Percentiles rank a stretch among this genome's conserved stretches.
phyloP scores from a whole-genome alignment of 305 asterid genomes.

The Fraxinus baroniana region DNA sequence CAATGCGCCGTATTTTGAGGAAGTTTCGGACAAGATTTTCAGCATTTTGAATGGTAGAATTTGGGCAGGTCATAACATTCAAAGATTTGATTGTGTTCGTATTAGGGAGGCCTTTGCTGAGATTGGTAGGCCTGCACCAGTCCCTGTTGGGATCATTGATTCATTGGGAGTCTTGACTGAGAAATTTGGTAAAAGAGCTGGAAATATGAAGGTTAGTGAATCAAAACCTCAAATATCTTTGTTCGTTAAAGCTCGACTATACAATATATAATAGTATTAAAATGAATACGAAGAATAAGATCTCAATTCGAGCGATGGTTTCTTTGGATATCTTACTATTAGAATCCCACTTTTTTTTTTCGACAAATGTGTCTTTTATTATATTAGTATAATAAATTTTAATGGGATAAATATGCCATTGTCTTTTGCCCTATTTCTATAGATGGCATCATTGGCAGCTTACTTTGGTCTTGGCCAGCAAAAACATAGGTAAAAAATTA shows the following conservation, averaged over 20 bases:
- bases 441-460: slow-evolving; percentile 92
- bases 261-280: too few relatives aligned
- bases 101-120: slow-evolving; percentile 69
- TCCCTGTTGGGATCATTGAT: slow-evolving; percentile 69
- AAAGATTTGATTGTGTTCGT: slow-evolving; percentile 77
- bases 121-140: slow-evolving; percentile 56
- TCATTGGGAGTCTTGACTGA: slow-evolving; percentile 63
- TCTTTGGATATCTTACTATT: background rate
- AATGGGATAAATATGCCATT: background rate
- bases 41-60: slow-evolving; percentile 72
- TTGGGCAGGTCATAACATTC: slow-evolving; percentile 97
- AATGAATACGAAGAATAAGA: background rate
- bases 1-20: slow-evolving; percentile 64
- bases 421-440: background rate
- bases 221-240: background rate
- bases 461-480: slow-evolving; percentile 94
- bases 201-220: slow-evolving; percentile 80
- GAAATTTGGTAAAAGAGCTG: slow-evolving; percentile 88
- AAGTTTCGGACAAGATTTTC: slow-evolving; percentile 71
- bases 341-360: background rate
- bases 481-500: slow-evolving; percentile 67
- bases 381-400: background rate
- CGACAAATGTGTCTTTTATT: background rate
- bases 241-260: background rate
- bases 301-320: background rate